phyloP scores from a whole-genome alignment of 2,329 filamentous ascomycete species.

The Aspergillus pseudotamarii region DNA sequence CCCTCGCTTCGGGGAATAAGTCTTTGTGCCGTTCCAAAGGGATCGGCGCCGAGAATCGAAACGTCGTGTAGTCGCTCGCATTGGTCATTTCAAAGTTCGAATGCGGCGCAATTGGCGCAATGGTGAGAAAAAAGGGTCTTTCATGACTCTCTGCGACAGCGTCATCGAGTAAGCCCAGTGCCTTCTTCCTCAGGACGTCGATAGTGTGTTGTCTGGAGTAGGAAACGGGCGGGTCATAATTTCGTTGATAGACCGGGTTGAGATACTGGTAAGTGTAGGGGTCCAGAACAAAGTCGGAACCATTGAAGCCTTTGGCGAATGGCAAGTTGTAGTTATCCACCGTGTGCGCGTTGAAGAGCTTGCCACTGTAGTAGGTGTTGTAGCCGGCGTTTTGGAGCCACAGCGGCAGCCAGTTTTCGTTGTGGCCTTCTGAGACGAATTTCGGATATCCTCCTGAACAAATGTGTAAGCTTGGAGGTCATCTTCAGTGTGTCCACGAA shows the following conservation, averaged over 20 bases:
- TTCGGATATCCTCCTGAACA: constrained; percentile 49
- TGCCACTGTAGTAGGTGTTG: constrained; percentile 56
- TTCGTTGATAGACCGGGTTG: constrained; percentile 63
- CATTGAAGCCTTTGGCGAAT: constrained; percentile 31
- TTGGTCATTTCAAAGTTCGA: constrained; percentile 51
- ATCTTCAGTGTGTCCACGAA: fast-evolving
- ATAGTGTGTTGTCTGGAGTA: constrained; percentile 57
- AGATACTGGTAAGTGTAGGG: constrained; percentile 64
- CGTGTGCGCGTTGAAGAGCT: constrained; percentile 54
- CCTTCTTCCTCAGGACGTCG: constrained; percentile 61
- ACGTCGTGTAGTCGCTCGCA: constrained; percentile 30
- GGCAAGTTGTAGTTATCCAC: constrained; percentile 49
- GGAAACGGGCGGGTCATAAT: constrained; percentile 56
- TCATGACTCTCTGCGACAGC: constrained; percentile 48
- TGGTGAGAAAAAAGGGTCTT: constrained; percentile 66
- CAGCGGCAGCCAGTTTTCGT: constrained; percentile 52
- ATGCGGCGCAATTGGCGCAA: constrained; percentile 68
- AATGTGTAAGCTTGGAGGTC: too few species aligned
- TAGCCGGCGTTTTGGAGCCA: constrained; percentile 55
- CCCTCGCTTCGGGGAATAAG: constrained; percentile 61
- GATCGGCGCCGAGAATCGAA: constrained; percentile 49
- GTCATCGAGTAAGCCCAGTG: constrained; percentile 61
- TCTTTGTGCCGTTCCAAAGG: constrained; percentile 62
- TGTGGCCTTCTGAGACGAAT: constrained; percentile 54
- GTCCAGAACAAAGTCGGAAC: constrained; percentile 43